Conservation (phyloP, 2,329 filamentous ascomycete species). For the Exophiala dermatitidis region DNA sequence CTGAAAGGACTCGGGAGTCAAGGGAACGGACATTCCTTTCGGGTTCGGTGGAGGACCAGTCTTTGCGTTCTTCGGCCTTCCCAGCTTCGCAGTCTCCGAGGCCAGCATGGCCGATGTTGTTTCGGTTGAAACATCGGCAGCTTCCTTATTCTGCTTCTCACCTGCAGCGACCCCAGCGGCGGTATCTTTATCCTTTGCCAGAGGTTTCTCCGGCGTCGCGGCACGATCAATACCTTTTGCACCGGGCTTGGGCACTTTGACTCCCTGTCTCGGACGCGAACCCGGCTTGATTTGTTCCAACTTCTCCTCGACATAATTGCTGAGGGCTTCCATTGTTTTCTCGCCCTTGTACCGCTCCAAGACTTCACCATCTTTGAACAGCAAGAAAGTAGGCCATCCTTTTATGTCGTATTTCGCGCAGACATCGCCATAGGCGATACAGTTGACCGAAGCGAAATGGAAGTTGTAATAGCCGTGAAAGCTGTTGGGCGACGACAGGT, state of each 20-base stretch:
- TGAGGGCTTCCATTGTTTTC: conserved; percentile 60
- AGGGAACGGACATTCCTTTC: conserved; percentile 63
- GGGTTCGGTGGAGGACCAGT: conserved; percentile 58
- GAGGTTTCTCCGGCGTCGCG: conserved; percentile 34
- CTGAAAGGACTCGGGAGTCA: conserved; percentile 82
- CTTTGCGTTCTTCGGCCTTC: conserved; percentile 47
- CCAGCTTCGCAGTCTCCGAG: conserved; percentile 34
- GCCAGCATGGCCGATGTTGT: conserved; percentile 29
- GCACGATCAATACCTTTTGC: conserved; percentile 46
- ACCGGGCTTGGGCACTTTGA: conserved; percentile 65
- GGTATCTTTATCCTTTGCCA: conserved; percentile 39
- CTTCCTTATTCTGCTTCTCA: conserved; percentile 38
- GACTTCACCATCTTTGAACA: conserved; percentile 72
- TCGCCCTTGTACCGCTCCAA: conserved; percentile 58
- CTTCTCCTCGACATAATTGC: conserved; percentile 64
- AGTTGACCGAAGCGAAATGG: conserved; percentile 80
- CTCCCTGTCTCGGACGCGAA: conserved; percentile 60
- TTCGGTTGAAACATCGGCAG: conserved; percentile 32
- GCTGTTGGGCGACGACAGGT: conserved; percentile 48
- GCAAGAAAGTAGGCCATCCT: conserved; percentile 67
- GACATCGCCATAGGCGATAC: conserved; percentile 70
- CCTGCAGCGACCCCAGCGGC: conserved; percentile 35
- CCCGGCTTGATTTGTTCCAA: conserved; percentile 75
- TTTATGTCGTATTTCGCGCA: conserved; percentile 62
- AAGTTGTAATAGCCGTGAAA: conserved; percentile 85